Conservation (phyloP, 495 filamentous ascomycete species). For the Podospora australis region DNA sequence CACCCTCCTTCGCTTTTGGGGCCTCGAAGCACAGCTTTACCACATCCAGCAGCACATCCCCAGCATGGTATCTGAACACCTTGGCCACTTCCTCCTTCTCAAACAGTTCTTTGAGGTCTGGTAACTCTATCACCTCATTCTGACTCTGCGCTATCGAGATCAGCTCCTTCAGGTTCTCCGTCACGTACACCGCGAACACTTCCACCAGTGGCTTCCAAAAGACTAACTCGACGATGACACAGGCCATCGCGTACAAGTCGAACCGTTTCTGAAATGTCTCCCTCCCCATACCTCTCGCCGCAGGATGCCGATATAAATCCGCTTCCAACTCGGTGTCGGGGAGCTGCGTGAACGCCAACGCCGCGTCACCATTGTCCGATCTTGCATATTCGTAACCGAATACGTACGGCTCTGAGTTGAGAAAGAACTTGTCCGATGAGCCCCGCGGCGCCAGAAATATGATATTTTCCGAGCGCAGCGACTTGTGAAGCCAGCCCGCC, state of each 20-base stretch:
- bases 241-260: background rate
- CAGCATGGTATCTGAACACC: background rate
- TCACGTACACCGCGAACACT: background rate
- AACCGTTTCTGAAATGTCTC: background rate
- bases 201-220: background rate
- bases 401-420: slow-evolving; percentile 20
- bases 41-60: background rate
- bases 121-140: background rate
- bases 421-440: slow-evolving; percentile 2
- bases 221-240: background rate
- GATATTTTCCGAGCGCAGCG: slow-evolving; percentile 31
- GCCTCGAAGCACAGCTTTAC: background rate
- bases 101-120: background rate
- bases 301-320: background rate
- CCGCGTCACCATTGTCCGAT: background rate
- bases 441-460: slow-evolving; percentile 23
- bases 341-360: background rate
- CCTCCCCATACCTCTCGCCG: background rate
- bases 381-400: background rate
- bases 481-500: slow-evolving; percentile 36
- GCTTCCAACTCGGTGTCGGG: background rate
- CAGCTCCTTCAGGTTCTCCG: background rate
- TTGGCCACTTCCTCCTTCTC: background rate
- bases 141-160: background rate
- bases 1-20: background rate